Evolutionary conservation across 108 stramenopile genomes (phyloP), one percentile per base, ranked within the genome.

Genomic region (Asterionellopsis glacialis): DNA sequence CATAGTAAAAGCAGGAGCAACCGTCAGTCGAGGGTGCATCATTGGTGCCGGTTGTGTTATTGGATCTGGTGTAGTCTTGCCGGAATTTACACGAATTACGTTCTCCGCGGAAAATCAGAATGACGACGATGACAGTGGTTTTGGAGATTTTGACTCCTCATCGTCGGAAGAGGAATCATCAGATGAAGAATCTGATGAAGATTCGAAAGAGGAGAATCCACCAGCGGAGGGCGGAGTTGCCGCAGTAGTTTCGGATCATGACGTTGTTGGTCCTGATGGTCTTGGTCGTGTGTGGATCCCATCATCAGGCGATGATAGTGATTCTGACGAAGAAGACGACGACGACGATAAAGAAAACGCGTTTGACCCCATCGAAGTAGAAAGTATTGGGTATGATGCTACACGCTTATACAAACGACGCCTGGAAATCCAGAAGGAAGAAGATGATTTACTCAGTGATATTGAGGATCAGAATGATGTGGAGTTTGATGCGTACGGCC

Each of bases 11-110:
- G 73, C 64, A n/a, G 84, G 90, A 39, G 95, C 95, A 0, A 57
- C 70, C 2, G 59, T 98, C 5, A 64, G 73, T 40, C 71, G 69
- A 52, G 97, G 97, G 42, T 96, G 95, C 71, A 75, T 97, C 15
- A 80, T 98, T 63, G 94, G 94, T 43, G 52, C 62, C 50, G 93
- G 91, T 47, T 94, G 94, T 53, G 66, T 96, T 12, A 78, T 98
- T 67, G 95, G 93, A 18, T 65, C 73, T 48, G 81, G 84, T 49
- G 78, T 93, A 22, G 62, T 63, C 16, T 57, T 97, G 18, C 75
- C 80, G 9, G 86, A 90, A 51, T 97, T 88, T 77, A 88, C 95
- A 6, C 77, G 97, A 50, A 77, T 97, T 47, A 94, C 94, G 1
- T 44, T 85, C n/a, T 67, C 61, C 28, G 67, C 58, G 27, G 87